Evolutionary conservation across 768 basidiomycete species (phyloP), one percentile per base, ranked within the genome.

Genomic region (Tremella fuciformis): DNA sequence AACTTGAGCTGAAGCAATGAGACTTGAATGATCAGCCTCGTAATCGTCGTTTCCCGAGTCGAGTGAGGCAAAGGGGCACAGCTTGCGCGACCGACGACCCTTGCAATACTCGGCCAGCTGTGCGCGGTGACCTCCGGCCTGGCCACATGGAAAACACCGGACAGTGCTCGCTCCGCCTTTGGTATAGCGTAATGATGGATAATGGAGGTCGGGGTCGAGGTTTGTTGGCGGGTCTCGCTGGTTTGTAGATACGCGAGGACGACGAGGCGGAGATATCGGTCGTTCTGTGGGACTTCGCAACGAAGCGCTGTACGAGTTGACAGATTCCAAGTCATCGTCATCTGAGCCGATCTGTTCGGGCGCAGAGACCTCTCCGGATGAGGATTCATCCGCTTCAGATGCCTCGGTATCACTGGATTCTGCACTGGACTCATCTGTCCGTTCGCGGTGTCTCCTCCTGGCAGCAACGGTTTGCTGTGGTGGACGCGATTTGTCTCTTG

Each of bases 21-120:
- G 6, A 4, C 6, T 34, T 46, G 42, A 46, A 4, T 22, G 42
- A 15, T 46, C 42, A 2, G 38, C 29, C 34, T 40, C 40, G 19
- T 50, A 13, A 40, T 21, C 8, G 15, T 29, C 22, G 11, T 34
- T 11, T 4, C 29, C 29, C 11, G 29, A 34, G 29, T 34, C 29
- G 29, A 34, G 29, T 11, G 29, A 34, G 29, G 11, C 29, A 34
- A 34, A 34, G 29, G 29, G 29, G 26, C n/a, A 13, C 54, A 19
- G 21, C 41, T 4, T 25, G 25, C 24, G 18, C 24, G 11, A 24
- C 37, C 8, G 37, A 37, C 63, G 55, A 2, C 63, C 63, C 49
- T 57, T 57, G 26, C 63, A 65, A 51, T 52, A 66, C 53, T 50
- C 58, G 15, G 58, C 58, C 24, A 21, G 51, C n/a, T 57, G 16